These are phyloP conservation scores for Trichophyton simii DNA, from an alignment of 2,329 filamentous ascomycete species.

Conservation along the genomic window DNA sequence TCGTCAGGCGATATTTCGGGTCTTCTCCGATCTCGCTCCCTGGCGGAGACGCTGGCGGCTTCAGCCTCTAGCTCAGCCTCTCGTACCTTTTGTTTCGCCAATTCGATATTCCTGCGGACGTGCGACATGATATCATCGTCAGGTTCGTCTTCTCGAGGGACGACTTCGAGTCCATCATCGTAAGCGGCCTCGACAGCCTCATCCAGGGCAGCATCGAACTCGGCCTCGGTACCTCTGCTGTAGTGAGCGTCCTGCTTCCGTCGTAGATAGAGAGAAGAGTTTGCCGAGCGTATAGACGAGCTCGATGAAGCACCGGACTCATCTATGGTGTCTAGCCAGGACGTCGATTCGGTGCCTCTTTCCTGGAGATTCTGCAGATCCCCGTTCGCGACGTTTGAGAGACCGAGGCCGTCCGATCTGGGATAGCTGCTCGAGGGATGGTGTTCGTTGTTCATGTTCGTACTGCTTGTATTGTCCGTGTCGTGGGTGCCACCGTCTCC, in stretches of 20 bases:
- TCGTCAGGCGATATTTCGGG: conserved; percentile 20
- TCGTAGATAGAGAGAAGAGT: conserved; percentile 55
- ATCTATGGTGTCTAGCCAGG: conserved; percentile 89
- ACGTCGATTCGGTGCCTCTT: conserved; percentile 67
- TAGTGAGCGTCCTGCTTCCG: conserved; percentile 45
- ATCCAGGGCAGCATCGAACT: conserved; percentile 88
- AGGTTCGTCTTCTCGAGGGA: conserved; percentile 2
- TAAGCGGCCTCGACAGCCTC: conserved; percentile 94
- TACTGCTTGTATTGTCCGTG: too few relatives aligned
- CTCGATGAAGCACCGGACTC: conserved; percentile 71
- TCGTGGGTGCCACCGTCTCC: not conserved
- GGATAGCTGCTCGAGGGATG: not conserved
- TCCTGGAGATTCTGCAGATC: conserved; percentile 30
- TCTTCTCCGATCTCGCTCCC: conserved; percentile 45
- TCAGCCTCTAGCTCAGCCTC: conserved; percentile 60
- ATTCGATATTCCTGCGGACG: conserved; percentile 54
- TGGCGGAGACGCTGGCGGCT: conserved; percentile 41
- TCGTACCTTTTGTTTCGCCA: conserved; percentile 62
- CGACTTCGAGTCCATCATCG: conserved; percentile 75
- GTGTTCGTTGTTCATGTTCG: not conserved
- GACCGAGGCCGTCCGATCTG: not conserved
- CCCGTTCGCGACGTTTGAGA: conserved; percentile 30
- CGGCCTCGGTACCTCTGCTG: conserved; percentile 67
- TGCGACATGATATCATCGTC: conserved; percentile 21
- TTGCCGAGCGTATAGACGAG: conserved; percentile 69